phyloP scores from a whole-genome alignment of 495 filamentous ascomycete species.

The Daldinia concentrica region DNA sequence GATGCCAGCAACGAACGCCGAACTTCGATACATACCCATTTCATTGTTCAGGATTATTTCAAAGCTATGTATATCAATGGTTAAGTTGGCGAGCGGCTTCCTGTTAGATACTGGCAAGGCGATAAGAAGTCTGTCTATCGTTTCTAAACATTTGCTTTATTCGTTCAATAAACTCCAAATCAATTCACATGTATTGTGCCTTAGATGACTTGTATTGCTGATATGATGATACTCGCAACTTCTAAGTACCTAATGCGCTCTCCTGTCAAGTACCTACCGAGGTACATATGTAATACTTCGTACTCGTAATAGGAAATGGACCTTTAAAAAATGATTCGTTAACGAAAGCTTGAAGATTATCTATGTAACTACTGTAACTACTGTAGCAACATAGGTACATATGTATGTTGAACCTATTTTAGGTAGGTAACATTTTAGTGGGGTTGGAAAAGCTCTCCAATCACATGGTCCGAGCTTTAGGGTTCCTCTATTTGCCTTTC shows the following conservation, averaged over 20 bases:
- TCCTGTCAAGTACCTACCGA: too few species aligned
- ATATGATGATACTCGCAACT: neutral
- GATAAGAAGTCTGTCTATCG: constrained; percentile 38
- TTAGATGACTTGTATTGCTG: neutral
- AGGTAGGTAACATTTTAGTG: neutral
- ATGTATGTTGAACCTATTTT: too few species aligned
- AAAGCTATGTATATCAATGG: constrained; percentile 38
- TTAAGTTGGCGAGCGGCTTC: constrained; percentile 31
- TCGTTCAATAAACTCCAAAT: constrained; percentile 17
- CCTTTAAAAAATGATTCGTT: neutral
- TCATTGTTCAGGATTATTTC: constrained; percentile 30
- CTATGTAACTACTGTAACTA: too few species aligned
- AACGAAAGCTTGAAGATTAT: neutral
- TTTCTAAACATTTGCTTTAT: constrained; percentile 35
- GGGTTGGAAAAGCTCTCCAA: neutral
- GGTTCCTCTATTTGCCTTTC: constrained; percentile 20
- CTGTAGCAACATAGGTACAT: too few species aligned
- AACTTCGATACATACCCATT: constrained; percentile 33
- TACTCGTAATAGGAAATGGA: neutral
- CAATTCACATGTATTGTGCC: neutral
- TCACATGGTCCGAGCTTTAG: constrained; percentile 29
- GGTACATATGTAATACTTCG: neutral
- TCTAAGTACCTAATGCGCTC: too few species aligned
- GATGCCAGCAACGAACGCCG: constrained; percentile 23
- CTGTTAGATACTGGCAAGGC: constrained; percentile 41